phyloP scores from a whole-genome alignment of 2,329 filamentous ascomycete species.

The Epichloe uncinata region DNA sequence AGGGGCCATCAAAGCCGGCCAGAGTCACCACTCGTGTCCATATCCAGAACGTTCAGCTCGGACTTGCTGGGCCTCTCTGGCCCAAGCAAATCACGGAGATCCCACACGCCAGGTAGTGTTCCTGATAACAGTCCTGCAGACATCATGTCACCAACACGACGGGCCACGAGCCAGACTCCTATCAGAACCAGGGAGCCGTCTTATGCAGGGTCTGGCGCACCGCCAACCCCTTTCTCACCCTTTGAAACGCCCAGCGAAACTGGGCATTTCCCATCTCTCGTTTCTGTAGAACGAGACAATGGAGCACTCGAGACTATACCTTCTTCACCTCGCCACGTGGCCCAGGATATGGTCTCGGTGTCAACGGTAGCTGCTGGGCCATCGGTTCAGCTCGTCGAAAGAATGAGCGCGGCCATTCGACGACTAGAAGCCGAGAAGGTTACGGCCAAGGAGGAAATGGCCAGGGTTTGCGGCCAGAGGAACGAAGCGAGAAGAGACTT shows the following conservation, averaged over 20 bases:
- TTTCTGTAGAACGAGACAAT: slow-evolving; percentile 35
- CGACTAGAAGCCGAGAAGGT: slow-evolving; percentile 87
- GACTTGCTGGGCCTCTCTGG: slow-evolving; percentile 36
- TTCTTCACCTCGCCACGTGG: slow-evolving; percentile 52
- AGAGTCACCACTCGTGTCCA: slow-evolving; percentile 39
- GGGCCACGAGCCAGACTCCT: slow-evolving; percentile 35
- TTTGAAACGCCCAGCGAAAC: slow-evolving; percentile 28
- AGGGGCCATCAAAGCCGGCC: slow-evolving; percentile 35
- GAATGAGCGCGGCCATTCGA: slow-evolving; percentile 88
- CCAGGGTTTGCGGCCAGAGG: slow-evolving; percentile 66
- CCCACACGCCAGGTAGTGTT: slow-evolving; percentile 35
- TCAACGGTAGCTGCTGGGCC: slow-evolving; percentile 85
- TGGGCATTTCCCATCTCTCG: slow-evolving; percentile 22
- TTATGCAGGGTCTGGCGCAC: slow-evolving; percentile 21
- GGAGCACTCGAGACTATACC: slow-evolving; percentile 32
- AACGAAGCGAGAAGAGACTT: slow-evolving; percentile 89
- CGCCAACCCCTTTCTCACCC: slow-evolving; percentile 30
- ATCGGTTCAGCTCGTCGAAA: slow-evolving; percentile 86
- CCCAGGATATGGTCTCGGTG: slow-evolving; percentile 76
- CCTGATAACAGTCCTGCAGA: slow-evolving; percentile 24
- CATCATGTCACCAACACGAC: slow-evolving; percentile 27
- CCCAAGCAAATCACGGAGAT: slow-evolving; percentile 20
- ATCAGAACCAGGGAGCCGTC: slow-evolving; percentile 27
- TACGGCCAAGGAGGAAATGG: slow-evolving; percentile 73
- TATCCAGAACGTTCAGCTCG: slow-evolving; percentile 39